Evolutionary conservation across 139 green algal genomes (phyloP).

Genomic region (Volvox reticuliferus): DNA sequence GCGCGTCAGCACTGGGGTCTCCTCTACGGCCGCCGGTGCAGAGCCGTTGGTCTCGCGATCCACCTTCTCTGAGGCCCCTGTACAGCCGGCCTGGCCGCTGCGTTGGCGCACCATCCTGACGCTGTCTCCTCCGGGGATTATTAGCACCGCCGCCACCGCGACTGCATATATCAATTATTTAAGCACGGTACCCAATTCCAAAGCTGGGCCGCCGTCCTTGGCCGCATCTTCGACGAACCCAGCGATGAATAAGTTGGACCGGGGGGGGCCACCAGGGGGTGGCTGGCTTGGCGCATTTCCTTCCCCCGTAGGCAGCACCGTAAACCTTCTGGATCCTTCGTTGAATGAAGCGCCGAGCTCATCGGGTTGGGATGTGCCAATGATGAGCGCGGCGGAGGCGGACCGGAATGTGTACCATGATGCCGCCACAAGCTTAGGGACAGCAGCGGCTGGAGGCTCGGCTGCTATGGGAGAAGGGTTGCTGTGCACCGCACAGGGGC

Average conservation of each 20-base stretch:
- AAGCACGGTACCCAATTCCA: background rate
- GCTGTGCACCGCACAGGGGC: background rate
- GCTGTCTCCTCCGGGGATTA: slow-evolving; percentile 1
- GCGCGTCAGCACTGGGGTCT: background rate
- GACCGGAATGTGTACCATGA: background rate
- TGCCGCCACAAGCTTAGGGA: background rate
- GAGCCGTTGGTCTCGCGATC: background rate
- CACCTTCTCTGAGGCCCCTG: background rate
- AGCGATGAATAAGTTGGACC: background rate
- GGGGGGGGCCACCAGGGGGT: background rate
- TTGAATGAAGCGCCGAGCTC: background rate
- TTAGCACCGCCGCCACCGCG: background rate
- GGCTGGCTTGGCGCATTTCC: background rate
- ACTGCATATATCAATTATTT: background rate
- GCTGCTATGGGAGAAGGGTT: background rate
- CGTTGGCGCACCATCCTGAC: slow-evolving; percentile 3
- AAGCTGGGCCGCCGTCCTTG: background rate
- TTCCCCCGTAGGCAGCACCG: background rate
- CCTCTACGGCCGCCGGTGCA: background rate
- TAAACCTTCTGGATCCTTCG: slow-evolving; percentile 1
- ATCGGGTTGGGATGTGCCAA: too few species aligned
- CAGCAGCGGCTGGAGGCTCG: background rate
- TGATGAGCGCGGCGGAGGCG: background rate
- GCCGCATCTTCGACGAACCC: background rate
- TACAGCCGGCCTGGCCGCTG: slow-evolving; percentile 5